Percentiles rank a stretch among this genome's conserved stretches.
These are phyloP conservation scores for Pisolithus thermaeus DNA, from an alignment of 1,284 basidiomycete species.

Conservation along the genomic window DNA sequence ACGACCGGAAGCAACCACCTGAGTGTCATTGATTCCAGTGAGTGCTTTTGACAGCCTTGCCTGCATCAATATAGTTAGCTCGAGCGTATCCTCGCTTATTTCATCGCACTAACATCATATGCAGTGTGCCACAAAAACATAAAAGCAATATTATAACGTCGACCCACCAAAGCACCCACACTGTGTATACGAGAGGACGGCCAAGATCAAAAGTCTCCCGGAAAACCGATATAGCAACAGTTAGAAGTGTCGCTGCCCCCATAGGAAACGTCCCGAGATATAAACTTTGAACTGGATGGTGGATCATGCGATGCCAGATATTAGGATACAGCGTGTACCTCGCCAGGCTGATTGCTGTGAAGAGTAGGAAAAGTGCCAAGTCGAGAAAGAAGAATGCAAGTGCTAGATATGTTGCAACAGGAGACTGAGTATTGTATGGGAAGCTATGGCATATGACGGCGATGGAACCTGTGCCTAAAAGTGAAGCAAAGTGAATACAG, in stretches of 20 bases:
- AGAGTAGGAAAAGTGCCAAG: constrained; percentile 45
- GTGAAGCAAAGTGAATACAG: too few relatives aligned
- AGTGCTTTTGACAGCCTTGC: constrained; percentile 50
- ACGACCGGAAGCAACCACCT: constrained; percentile 61
- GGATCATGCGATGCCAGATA: constrained; percentile 38
- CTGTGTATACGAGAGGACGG: constrained; percentile 31
- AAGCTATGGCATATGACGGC: constrained; percentile 14
- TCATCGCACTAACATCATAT: constrained; percentile 42
- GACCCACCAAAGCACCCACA: constrained; percentile 64
- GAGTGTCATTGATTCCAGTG: constrained; percentile 39
- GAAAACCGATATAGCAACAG: constrained; percentile 42
- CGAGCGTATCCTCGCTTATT: neutral
- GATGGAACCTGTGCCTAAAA: too few relatives aligned
- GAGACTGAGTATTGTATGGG: constrained; percentile 33
- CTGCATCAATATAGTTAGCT: constrained; percentile 23
- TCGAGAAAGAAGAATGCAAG: constrained; percentile 49
- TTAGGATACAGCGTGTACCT: constrained; percentile 49
- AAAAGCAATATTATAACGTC: constrained; percentile 42
- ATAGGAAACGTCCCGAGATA: constrained; percentile 59
- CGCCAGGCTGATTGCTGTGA: constrained; percentile 34
- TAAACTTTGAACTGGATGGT: constrained; percentile 51
- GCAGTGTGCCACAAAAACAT: constrained; percentile 51
- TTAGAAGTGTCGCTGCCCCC: constrained; percentile 51
- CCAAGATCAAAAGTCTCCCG: constrained; percentile 1
- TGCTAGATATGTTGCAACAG: constrained; percentile 29